Conservation (phyloP, 1,139 yeast genomes). For the Trichomonascaceae sp. region DNA sequence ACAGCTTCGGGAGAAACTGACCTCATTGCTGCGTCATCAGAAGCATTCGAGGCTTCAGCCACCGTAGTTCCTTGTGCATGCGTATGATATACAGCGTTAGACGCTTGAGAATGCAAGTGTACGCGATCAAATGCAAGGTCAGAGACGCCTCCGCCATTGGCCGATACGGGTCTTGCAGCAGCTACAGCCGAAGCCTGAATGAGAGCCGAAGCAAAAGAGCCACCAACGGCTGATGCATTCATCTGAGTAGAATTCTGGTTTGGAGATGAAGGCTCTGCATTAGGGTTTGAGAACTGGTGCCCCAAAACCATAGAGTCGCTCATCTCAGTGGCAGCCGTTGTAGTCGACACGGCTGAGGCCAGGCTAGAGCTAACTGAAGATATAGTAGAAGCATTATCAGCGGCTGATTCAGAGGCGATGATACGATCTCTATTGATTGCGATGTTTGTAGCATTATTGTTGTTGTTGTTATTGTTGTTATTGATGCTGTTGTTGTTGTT, state of each 20-base stretch:
- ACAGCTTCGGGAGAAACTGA: slow-evolving; percentile 16
- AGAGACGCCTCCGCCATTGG: neutral
- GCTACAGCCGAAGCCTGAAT: slow-evolving; percentile 17
- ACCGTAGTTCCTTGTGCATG: slow-evolving; percentile 9
- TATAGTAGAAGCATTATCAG: slow-evolving; percentile 3
- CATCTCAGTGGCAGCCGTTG: neutral
- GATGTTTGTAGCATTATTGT: neutral
- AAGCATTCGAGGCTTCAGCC: neutral
- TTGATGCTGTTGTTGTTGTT: slow-evolving; percentile 6
- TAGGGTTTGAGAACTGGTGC: neutral
- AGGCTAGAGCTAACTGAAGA: neutral
- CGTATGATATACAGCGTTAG: slow-evolving; percentile 22
- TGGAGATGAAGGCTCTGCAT: slow-evolving; percentile 1
- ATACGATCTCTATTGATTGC: neutral
- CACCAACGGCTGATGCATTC: slow-evolving; percentile 16
- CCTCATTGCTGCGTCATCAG: slow-evolving; percentile 10
- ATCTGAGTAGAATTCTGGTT: slow-evolving; percentile 9
- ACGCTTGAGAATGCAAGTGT: slow-evolving; percentile 23
- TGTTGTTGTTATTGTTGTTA: slow-evolving; percentile 5
- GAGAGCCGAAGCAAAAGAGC: slow-evolving; percentile 20
- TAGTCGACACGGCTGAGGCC: neutral
- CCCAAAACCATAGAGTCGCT: neutral
- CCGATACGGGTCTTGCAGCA: slow-evolving; percentile 6
- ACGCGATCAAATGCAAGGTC: slow-evolving; percentile 10
- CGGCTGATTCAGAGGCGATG: neutral